Base-by-base conservation (phyloP, 1,284 basidiomycete genomes). In the Taiwanofungus camphoratus region DNA sequence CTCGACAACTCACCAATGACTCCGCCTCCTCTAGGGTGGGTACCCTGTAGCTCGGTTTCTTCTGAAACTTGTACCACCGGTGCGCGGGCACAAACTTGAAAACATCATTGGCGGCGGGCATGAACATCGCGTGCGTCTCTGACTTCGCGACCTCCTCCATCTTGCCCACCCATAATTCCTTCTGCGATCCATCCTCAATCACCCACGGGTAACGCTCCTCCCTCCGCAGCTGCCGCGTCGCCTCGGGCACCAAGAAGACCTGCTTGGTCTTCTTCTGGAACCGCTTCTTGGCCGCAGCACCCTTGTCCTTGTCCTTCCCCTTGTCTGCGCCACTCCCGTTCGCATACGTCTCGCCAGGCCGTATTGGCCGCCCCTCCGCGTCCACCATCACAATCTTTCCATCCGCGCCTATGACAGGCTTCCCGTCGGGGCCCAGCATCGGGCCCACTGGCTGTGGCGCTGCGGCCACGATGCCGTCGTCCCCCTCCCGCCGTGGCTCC, bases 131-230 rank as follows among this genome's bases (percentile, higher is more conserved):
- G 39, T 66, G 61, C 18, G 62, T 66, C 53, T 67, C 58, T 23
- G 62, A 70, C 62, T 78, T 88, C 16, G 74, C 67, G 5, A 77
- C 71, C 45, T 91, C 88, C 60, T 91, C 87, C 69, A 92, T 73
- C 59, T 82, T 75, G 15, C 83, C 91, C 16, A 80, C 70, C 90
- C 90, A 93, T 22, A 76, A 59, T 63, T 90, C 85, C 46, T 71
- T 66, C 41, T 77, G 74, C 33, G 61, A 59, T 36, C 73, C 76
- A 58, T 91, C 88, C 66, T 93, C 90, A 65, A 92, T 76, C 34
- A 93, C 80, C 91, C 90, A 93, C 2, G 91, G 90, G 61, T 86
- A 87, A 52, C 86, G 71, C 64, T 93, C 91, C 67, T 93, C 89
- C 56, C 74, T 76, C 58, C 84, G 70, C 53, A 92, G 69, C 65